These are phyloP conservation scores for Penstemon newberryi DNA, from an alignment of 257 asterid genomes.

Conservation along the genomic window DNA sequence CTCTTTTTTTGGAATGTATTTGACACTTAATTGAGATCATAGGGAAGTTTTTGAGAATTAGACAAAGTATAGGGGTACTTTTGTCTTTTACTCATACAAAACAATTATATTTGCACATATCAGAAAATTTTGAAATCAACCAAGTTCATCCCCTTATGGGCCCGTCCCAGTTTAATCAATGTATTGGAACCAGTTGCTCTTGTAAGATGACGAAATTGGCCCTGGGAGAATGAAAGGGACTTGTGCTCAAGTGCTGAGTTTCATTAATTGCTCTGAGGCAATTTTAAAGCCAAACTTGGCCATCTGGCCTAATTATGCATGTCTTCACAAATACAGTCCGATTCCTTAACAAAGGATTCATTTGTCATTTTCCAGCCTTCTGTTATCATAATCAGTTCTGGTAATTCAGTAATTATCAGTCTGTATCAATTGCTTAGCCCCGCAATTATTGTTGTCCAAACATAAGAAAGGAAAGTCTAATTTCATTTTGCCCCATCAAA, in stretches of 20 bases:
- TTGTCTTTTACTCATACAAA: too few species aligned
- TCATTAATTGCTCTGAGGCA: constrained; percentile 21
- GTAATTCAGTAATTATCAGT: constrained; percentile 20
- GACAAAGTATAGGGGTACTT: too few species aligned
- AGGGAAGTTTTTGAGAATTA: too few species aligned
- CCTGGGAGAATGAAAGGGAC: constrained; percentile 27
- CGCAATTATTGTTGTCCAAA: neutral
- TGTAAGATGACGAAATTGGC: neutral
- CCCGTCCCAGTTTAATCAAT: too few species aligned
- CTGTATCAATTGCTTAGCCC: neutral
- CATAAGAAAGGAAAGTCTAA: neutral
- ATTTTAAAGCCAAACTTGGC: constrained; percentile 18
- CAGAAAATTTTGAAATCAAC: too few species aligned
- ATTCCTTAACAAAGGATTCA: constrained; percentile 1
- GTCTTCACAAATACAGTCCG: neutral
- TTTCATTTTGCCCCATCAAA: too few species aligned
- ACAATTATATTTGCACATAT: too few species aligned
- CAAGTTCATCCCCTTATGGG: too few species aligned
- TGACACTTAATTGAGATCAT: too few species aligned
- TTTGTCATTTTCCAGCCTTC: constrained; percentile 12
- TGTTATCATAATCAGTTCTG: neutral
- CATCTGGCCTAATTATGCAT: neutral
- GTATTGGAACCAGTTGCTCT: too few species aligned
- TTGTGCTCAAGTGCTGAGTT: constrained; percentile 13
- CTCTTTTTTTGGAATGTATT: too few species aligned